Conservation (phyloP, 73 alveolate species). For the Tetrahymena elliotti region DNA sequence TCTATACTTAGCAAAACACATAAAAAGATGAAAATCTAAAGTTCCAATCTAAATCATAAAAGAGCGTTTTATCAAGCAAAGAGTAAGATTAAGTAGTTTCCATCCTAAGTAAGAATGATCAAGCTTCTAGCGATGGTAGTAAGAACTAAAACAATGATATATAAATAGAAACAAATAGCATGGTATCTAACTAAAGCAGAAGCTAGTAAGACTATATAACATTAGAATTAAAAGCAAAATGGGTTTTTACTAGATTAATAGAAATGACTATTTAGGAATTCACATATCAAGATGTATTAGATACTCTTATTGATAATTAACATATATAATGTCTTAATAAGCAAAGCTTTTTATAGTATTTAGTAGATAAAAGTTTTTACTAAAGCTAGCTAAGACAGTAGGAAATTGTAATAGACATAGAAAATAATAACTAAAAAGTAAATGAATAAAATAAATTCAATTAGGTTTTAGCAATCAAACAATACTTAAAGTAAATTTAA, state of each 20-base stretch:
- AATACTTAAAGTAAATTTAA: neutral
- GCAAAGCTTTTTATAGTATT: neutral
- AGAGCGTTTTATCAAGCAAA: neutral
- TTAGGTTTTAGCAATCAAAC: neutral
- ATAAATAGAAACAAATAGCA: neutral
- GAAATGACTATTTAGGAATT: neutral
- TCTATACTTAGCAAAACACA: neutral
- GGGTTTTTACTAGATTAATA: neutral
- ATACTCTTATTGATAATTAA: neutral
- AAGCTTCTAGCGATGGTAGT: neutral
- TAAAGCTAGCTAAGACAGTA: neutral
- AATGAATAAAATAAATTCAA: neutral
- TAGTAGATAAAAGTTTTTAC: neutral
- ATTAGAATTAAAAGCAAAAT: neutral
- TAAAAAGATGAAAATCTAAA: neutral
- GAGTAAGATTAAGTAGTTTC: neutral
- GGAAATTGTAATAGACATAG: neutral
- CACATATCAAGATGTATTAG: neutral
- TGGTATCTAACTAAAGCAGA: neutral
- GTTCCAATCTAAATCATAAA: neutral
- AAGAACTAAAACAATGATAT: neutral
- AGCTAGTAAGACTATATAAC: neutral
- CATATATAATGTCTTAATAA: neutral
- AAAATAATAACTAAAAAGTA: neutral
- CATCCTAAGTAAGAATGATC: neutral